Evolutionary conservation across 208 protist genomes (phyloP).

Genomic region (Vickermania ingenoplastis): DNA sequence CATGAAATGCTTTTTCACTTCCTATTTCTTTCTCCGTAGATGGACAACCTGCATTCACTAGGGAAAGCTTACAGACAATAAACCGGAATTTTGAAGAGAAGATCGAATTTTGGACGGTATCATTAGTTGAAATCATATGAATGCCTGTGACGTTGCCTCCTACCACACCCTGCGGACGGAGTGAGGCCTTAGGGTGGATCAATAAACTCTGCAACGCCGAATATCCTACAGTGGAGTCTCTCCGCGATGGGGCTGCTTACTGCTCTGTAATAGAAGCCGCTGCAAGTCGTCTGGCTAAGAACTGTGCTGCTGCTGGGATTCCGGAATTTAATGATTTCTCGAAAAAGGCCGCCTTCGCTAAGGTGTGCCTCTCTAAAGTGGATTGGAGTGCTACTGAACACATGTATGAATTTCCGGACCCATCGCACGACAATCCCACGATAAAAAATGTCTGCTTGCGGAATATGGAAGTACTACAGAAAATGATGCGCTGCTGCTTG

Average conservation of each 20-base stretch:
- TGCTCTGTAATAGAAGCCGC: constrained; percentile 71
- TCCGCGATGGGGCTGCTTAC: constrained; percentile 76
- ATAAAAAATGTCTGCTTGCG: constrained; percentile 35
- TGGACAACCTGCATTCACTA: no score
- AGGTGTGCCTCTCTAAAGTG: constrained; percentile 20
- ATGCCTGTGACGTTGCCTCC: constrained; percentile 7
- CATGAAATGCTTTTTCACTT: constrained; percentile 7
- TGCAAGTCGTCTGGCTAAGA: constrained; percentile 44
- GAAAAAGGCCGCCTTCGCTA: constrained; percentile 14
- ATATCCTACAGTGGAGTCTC: constrained; percentile 69
- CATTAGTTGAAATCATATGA: background rate
- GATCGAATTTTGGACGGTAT: background rate
- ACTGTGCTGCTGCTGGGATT: constrained; percentile 20
- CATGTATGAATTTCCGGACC: constrained; percentile 54
- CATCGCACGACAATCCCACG: constrained; percentile 34
- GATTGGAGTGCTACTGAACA: constrained; percentile 46
- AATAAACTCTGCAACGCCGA: constrained; percentile 67
- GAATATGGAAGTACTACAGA: constrained; percentile 63
- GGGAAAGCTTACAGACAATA: no score
- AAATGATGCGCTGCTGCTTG: constrained; percentile 52
- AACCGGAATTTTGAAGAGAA: background rate
- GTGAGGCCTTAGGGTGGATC: constrained; percentile 67
- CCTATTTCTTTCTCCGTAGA: constrained; percentile 1
- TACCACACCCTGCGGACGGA: constrained; percentile 36
- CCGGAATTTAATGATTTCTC: constrained; percentile 18